Evolutionary conservation across 257 asterid genomes (phyloP).

Genomic region (Nemophila menziesii): DNA sequence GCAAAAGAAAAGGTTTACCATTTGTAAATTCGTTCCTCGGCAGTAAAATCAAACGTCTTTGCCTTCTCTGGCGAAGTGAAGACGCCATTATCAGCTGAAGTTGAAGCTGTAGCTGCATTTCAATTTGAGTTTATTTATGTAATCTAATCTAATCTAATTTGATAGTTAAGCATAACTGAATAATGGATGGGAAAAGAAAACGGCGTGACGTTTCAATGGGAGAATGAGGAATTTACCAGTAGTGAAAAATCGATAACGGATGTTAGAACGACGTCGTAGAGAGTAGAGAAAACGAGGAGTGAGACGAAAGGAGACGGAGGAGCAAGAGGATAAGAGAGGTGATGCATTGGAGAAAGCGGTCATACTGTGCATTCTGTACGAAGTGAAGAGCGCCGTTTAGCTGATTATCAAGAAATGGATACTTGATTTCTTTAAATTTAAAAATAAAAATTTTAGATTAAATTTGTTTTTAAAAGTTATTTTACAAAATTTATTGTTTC

Average conservation of each 20-base stretch:
- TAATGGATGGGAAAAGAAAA: background rate
- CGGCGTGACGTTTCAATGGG: slow-evolving; percentile 13
- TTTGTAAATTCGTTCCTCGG: slow-evolving; percentile 84
- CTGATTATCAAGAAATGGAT: no score
- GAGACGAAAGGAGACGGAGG: slow-evolving; percentile 14
- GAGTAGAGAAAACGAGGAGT: slow-evolving; percentile 41
- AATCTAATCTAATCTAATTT: background rate
- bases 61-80: slow-evolving; percentile 82
- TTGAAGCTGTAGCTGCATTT: slow-evolving; percentile 48
- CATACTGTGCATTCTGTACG: background rate
- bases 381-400: no score
- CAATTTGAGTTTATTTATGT: background rate
- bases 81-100: slow-evolving; percentile 28
- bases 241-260: slow-evolving; percentile 16
- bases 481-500: no score
- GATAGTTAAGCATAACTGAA: background rate
- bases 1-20: slow-evolving; percentile 36
- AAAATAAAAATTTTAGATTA: no score
- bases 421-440: no score
- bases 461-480: no score
- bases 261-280: slow-evolving; percentile 31
- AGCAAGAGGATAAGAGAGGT: background rate
- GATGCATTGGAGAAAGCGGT: background rate
- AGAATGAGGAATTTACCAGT: slow-evolving; percentile 8
- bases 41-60: slow-evolving; percentile 67